Conservation (phyloP, 441 rosid genomes). For the Hura crepitans region DNA sequence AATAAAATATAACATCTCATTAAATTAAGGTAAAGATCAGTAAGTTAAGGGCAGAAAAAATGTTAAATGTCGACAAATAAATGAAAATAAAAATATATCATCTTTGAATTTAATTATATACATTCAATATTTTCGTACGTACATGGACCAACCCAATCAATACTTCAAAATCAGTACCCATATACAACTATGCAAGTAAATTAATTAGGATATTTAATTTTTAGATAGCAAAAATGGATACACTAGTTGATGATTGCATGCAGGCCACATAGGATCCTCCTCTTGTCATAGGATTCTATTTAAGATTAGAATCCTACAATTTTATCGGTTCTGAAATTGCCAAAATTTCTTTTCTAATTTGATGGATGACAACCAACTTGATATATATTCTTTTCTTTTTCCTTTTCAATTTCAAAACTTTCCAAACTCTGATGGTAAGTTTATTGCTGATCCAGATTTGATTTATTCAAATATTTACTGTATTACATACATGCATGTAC, state of each 20-base stretch:
- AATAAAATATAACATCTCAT: too few relatives aligned
- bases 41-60: too few relatives aligned
- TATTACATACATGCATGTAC: too few relatives aligned
- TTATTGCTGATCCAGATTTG: not conserved
- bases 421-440: not conserved
- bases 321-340: not conserved
- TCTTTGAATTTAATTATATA: too few relatives aligned
- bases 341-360: not conserved
- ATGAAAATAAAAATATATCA: too few relatives aligned
- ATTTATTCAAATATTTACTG: not conserved
- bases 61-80: too few relatives aligned
- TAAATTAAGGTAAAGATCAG: too few relatives aligned
- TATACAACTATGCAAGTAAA: too few relatives aligned
- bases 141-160: too few relatives aligned
- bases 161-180: too few relatives aligned
- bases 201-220: not conserved
- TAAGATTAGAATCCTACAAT: not conserved
- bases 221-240: not conserved
- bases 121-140: too few relatives aligned
- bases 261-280: not conserved
- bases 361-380: conserved; percentile 1
- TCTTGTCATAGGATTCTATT: conserved; percentile 7
- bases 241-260: not conserved
- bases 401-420: not conserved
- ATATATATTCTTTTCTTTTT: not conserved